These are phyloP conservation scores for Plasmodium adleri DNA, from an alignment of 169 alveolate genomes.

Conservation along the genomic window DNA sequence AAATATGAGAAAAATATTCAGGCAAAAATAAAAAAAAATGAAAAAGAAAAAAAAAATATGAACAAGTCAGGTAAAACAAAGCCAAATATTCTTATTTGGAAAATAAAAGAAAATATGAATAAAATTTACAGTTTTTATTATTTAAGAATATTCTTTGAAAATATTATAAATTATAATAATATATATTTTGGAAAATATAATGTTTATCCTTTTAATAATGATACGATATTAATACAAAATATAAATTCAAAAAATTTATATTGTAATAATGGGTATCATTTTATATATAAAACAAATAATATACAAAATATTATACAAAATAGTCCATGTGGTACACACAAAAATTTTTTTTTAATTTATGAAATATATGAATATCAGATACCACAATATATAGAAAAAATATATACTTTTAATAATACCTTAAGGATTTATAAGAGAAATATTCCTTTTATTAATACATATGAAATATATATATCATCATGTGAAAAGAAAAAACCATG, in stretches of 20 bases:
- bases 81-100: neutral
- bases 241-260: too few species aligned
- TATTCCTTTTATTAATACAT: neutral
- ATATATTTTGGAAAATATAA: too few species aligned
- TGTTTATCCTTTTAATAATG: too few species aligned
- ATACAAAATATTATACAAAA: neutral
- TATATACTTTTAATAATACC: neutral
- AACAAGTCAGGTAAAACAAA: neutral
- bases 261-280: too few species aligned
- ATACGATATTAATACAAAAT: too few species aligned
- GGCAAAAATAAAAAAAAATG: neutral
- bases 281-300: too few species aligned
- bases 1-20: neutral
- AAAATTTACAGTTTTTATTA: neutral
- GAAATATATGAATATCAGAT: slow-evolving; percentile 28
- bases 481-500: neutral
- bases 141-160: too few species aligned
- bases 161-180: too few species aligned
- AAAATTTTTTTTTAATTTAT: neutral
- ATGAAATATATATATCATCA: slow-evolving; percentile 11
- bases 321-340: neutral
- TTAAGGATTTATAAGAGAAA: neutral
- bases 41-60: neutral
- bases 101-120: neutral
- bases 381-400: neutral